Evolutionary conservation across 257 asterid species (phyloP).

Genomic region (Buddleja alternifolia): DNA sequence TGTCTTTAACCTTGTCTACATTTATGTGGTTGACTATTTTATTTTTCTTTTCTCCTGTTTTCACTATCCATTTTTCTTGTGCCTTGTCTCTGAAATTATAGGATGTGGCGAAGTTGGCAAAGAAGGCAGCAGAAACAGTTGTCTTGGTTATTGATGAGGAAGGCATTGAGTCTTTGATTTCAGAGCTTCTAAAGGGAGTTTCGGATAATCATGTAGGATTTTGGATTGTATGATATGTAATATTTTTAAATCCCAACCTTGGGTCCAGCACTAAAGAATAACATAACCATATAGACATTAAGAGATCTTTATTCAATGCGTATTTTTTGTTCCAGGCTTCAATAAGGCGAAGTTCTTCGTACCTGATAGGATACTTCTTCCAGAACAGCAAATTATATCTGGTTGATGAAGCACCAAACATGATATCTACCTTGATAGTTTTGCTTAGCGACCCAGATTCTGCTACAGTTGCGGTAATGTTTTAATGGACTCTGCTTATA

Average conservation of each 20-base stretch:
- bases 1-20: not conserved
- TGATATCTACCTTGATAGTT: slow-evolving; percentile 84
- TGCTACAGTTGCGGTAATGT: slow-evolving; percentile 74
- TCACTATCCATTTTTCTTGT: slow-evolving; percentile 7
- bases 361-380: slow-evolving; percentile 90
- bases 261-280: slow-evolving; percentile 20
- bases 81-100: slow-evolving; percentile 33
- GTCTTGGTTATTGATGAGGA: slow-evolving; percentile 91
- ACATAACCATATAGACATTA: not conserved
- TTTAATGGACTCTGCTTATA: slow-evolving; percentile 11
- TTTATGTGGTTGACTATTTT: not conserved
- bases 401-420: slow-evolving; percentile 93
- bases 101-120: slow-evolving; percentile 75
- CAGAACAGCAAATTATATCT: slow-evolving; percentile 87
- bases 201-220: slow-evolving; percentile 79
- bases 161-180: slow-evolving; percentile 77
- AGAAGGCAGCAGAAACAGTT: slow-evolving; percentile 94
- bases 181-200: slow-evolving; percentile 89
- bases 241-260: slow-evolving; percentile 9
- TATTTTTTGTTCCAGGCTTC: slow-evolving; percentile 68
- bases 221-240: slow-evolving; percentile 25
- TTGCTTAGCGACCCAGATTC: slow-evolving; percentile 86
- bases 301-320: slow-evolving; percentile 22
- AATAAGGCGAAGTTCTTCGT: slow-evolving; percentile 70
- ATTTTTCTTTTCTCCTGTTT: slow-evolving; percentile 18